Conservation (phyloP, 1,284 basidiomycete genomes). For the Somion occarium region DNA sequence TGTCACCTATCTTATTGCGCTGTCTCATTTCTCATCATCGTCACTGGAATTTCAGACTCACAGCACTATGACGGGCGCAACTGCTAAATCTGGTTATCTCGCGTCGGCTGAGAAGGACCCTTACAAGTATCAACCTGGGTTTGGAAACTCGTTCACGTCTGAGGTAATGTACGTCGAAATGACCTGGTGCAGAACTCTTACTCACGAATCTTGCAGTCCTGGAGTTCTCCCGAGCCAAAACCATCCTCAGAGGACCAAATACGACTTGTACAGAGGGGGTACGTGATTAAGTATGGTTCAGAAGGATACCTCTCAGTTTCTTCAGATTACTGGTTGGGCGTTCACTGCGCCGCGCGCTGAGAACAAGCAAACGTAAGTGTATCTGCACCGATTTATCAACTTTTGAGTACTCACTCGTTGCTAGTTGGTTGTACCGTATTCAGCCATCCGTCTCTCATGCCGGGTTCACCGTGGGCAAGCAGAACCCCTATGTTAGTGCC, state of each 20-base stretch:
- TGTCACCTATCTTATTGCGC: too few relatives aligned
- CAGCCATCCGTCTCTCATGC: conserved; percentile 7
- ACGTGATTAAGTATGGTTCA: conserved; percentile 28
- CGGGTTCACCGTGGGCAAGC: neutral
- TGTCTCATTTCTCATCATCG: too few relatives aligned
- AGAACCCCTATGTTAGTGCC: conserved; percentile 3
- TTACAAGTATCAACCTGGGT: conserved; percentile 52
- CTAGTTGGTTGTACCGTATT: conserved; percentile 8
- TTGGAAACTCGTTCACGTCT: conserved; percentile 48
- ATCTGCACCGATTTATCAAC: neutral
- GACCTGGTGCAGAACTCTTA: neutral
- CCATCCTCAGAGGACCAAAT: conserved; percentile 56
- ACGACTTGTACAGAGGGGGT: conserved; percentile 56
- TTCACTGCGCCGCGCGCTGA: conserved; percentile 3
- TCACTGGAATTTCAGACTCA: too few relatives aligned
- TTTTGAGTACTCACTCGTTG: neutral
- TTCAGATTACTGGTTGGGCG: conserved; percentile 4
- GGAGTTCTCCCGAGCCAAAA: conserved; percentile 53
- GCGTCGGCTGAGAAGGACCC: conserved; percentile 43
- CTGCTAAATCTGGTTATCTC: conserved; percentile 37
- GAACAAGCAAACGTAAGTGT: conserved; percentile 6
- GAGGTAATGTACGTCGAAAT: conserved; percentile 42
- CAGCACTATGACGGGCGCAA: conserved; percentile 12
- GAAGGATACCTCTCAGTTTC: too few relatives aligned
- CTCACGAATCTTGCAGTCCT: conserved; percentile 32